Evolutionary conservation across 345 rosid species (phyloP), one percentile per base, ranked within the genome.

Genomic region (Odontarrhena argentea): DNA sequence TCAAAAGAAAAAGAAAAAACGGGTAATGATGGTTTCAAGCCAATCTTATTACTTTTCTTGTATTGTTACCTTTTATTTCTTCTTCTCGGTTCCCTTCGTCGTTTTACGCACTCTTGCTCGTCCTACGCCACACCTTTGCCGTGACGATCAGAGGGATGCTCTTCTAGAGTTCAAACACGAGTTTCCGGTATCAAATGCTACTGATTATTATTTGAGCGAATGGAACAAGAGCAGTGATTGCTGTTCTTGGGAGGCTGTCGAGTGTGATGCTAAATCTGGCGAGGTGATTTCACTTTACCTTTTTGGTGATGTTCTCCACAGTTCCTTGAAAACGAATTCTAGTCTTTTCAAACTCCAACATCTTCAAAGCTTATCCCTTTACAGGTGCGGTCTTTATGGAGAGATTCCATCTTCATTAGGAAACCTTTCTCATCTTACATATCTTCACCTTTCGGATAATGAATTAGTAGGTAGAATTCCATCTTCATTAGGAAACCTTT

Each of bases 101-200:
- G 7, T 58, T 26, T 18, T 26, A 18, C 61, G 22, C 45, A 56
- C 40, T 53, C 40, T 45, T 56, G 32, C 61, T 18, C 22, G 45
- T 56, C 36, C 63, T 1, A 24, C 11, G 14, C 7, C 26, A 6
- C 63, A 25, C 11, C n/a, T 12, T 41, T 58, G 63, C 8, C 50
- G 22, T 22, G 24, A 25, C 9, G 63, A 58, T 49, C 63, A 58
- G 7, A 41, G 63, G 35, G 49, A 58, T 42, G 63, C 63, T 41
- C 63, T 58, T 26, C 6, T 58, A 11, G 63, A 58, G 24, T 58
- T 58, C 63, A 58, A 42, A n/a, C 28, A 41, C 22, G 63, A 58
- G 63, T 58, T 41, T 42, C 38, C 24, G 3, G 2, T 2, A 5
- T 11, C n/a, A 18, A 36, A 8, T 18, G 8, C 44, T 8, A 12